These are phyloP conservation scores for Backusella liffmaniae DNA, from an alignment of 192 early-diverging fungal genomes.

Conservation along the genomic window DNA sequence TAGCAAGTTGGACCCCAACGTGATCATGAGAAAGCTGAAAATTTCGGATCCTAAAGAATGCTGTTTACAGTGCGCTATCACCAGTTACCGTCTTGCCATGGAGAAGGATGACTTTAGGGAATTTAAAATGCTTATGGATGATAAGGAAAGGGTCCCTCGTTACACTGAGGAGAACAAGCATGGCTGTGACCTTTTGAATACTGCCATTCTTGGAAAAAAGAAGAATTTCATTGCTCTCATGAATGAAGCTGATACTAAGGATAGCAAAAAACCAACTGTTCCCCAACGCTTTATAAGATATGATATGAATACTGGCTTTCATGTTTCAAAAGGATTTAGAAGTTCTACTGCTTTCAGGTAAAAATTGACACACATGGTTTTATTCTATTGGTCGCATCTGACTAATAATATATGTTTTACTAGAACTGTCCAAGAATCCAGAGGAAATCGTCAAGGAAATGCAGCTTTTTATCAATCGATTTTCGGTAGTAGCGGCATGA, in stretches of 20 bases:
- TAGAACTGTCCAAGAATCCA: constrained; percentile 50
- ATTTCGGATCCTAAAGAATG: constrained; percentile 26
- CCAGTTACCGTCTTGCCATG: constrained; percentile 38
- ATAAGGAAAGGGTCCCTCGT: neutral
- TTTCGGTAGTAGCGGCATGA: neutral
- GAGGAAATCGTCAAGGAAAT: constrained; percentile 56
- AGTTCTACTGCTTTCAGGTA: constrained; percentile 5
- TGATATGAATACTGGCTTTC: constrained; percentile 11
- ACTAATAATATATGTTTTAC: neutral
- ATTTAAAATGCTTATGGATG: constrained; percentile 1
- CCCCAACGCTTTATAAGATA: neutral
- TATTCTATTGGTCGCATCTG: neutral
- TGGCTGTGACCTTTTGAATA: neutral
- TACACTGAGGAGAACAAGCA: constrained; percentile 5
- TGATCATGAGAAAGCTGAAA: neutral
- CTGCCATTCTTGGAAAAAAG: constrained; percentile 19
- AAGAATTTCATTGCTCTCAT: constrained; percentile 6
- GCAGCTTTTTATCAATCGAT: constrained; percentile 25
- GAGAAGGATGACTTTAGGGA: constrained; percentile 17
- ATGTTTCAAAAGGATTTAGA: constrained; percentile 13
- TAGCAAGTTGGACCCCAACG: neutral
- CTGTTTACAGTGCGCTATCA: constrained; percentile 43
- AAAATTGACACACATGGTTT: neutral
- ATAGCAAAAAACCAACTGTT: neutral
- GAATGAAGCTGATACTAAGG: neutral